Evolutionary conservation across 1,139 yeast genomes (phyloP).

Genomic region (Suhomyces guaymorum): DNA sequence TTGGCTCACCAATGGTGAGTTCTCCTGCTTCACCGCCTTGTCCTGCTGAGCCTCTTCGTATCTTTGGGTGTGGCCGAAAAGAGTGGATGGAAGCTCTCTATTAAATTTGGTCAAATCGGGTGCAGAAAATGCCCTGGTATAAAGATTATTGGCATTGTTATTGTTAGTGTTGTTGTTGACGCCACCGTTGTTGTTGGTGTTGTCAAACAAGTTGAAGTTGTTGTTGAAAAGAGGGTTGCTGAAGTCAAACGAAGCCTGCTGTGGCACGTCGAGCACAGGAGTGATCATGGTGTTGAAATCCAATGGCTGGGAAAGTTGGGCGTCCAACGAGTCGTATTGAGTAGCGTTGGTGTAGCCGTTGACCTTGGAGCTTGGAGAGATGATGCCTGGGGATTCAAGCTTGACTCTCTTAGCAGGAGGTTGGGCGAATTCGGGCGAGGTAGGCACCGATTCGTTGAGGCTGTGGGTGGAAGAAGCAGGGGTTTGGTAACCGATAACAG

Average conservation of each 20-base stretch:
- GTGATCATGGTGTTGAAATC: slow-evolving; percentile 1
- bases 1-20: slow-evolving; percentile 2
- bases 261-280: slow-evolving; percentile 11
- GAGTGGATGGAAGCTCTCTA: slow-evolving; percentile 9
- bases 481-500: slow-evolving; percentile 15
- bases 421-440: slow-evolving; percentile 16
- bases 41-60: slow-evolving; percentile 6
- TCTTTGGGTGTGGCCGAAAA: slow-evolving; percentile 13
- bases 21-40: slow-evolving; percentile 3
- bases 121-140: slow-evolving; percentile 27
- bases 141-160: slow-evolving; percentile 7
- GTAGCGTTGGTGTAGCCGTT: slow-evolving; percentile 7
- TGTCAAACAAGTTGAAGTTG: slow-evolving; percentile 19
- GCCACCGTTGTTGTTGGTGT: slow-evolving; percentile 4
- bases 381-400: slow-evolving; percentile 14
- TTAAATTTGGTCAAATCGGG: slow-evolving; percentile 27
- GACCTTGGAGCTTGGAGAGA: slow-evolving; percentile 11
- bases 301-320: slow-evolving; percentile 1
- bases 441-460: slow-evolving; percentile 13
- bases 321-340: slow-evolving; percentile 1
- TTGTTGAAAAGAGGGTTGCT: slow-evolving; percentile 15
- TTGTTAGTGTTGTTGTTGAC: slow-evolving; percentile 18
- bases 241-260: slow-evolving; percentile 18
- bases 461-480: slow-evolving; percentile 12
- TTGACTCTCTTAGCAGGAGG: slow-evolving; percentile 18